Evolutionary conservation across 73 alveolate species (phyloP), one percentile per base, ranked within the genome.

Genomic region (Paramecium biaurelia): DNA sequence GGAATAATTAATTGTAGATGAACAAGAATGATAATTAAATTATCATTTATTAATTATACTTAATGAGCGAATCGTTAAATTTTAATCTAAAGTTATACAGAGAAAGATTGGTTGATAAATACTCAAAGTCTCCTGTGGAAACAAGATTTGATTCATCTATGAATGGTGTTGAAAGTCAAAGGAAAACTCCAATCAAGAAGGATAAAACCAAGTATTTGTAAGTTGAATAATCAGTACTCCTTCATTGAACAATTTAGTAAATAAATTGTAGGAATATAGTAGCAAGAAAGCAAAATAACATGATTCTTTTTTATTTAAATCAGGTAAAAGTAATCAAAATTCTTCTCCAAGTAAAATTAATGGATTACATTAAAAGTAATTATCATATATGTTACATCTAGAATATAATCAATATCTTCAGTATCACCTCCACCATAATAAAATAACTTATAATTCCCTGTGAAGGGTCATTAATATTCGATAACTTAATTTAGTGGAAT

Each of bases 1-100:
- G 37, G 87, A 74, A 74, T 74, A 74, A 74, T 38, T 74, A n/a
- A 74, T 74, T 35, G 87, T 74, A 21, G 58, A 74, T 74, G 57
- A 74, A 74, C 20, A 30, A n/a, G 68, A 53, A 14, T 53, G 68
- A 53, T 53, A 53, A 53, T 53, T 53, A 53, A 53, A 53, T 53
- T 3, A 21, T 53, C 84, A 63, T 63, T 26, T 12, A 30, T 23
- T 63, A 63, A 63, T 15, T 30, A 63, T 63, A 63, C 84, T 63
- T 63, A 63, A 63, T 63, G 84, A 63, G 84, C 24, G 84, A 63
- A 63, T 63, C 84, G 84, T 63, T 63, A 63, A 63, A 63, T 63
- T 79, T 79, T 34, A 79, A 79, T 43, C 24, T 79, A 45, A 79
- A 79, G 56, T 24, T 42, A 43, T 79, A 79, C 30, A 38, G 90